Evolutionary conservation across 257 asterid genomes (phyloP).

Genomic region (Oldenlandia corymbosa): DNA sequence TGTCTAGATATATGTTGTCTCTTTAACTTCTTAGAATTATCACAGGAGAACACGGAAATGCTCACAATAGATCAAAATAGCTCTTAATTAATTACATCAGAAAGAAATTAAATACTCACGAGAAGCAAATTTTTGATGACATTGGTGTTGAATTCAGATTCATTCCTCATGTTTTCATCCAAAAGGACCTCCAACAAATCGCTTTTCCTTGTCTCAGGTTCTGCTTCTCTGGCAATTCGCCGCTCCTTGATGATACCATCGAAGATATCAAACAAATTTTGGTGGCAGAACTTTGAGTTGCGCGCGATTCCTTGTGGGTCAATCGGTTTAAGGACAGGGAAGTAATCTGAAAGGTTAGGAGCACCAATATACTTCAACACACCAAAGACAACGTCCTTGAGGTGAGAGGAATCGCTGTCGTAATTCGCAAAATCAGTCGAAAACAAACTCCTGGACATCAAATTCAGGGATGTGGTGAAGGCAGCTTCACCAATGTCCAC

Average conservation of each 20-base stretch:
- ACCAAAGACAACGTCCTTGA: slow-evolving; percentile 14
- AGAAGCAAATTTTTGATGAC: not conserved
- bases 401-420: slow-evolving; percentile 9
- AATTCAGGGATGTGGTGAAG: slow-evolving; percentile 18
- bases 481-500: slow-evolving; percentile 22
- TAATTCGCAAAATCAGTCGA: slow-evolving; percentile 14
- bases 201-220: not conserved
- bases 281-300: not conserved
- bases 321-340: slow-evolving; percentile 8
- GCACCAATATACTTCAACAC: not conserved
- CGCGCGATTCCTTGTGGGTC: slow-evolving; percentile 19
- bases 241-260: slow-evolving; percentile 20
- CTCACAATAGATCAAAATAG: no score
- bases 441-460: slow-evolving; percentile 15
- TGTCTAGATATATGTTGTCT: no score
- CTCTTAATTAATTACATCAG: no score
- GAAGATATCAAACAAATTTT: not conserved
- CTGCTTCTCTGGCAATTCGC: not conserved
- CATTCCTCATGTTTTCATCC: not conserved
- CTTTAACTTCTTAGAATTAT: no score
- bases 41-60: no score
- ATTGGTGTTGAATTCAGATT: not conserved
- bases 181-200: not conserved
- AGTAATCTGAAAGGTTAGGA: slow-evolving; percentile 6
- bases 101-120: not conserved